These are phyloP conservation scores for Vanrija humicola DNA, from an alignment of 1,284 basidiomycete genomes.

Conservation along the genomic window DNA sequence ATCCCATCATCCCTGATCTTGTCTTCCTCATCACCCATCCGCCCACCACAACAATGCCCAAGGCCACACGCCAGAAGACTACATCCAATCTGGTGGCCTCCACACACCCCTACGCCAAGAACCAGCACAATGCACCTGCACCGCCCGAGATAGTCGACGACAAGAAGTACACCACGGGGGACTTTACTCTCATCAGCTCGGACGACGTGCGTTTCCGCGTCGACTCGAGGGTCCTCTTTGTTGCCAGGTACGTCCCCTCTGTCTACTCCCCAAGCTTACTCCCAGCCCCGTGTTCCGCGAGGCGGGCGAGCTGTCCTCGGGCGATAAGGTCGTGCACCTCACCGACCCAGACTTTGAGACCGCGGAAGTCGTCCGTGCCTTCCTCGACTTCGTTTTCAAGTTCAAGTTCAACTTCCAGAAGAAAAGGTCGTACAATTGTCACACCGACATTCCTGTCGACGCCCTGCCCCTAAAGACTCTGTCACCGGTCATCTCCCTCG, in stretches of 20 bases:
- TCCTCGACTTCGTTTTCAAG: background rate
- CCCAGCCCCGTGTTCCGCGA: background rate
- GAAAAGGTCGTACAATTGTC: too few species aligned
- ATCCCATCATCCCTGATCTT: too few species aligned
- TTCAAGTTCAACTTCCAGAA: background rate
- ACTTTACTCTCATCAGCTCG: background rate
- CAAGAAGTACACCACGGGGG: background rate
- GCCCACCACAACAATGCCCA: too few species aligned
- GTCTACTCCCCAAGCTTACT: too few species aligned
- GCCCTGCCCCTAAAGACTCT: too few species aligned
- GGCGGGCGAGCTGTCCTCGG: background rate
- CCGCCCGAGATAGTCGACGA: background rate
- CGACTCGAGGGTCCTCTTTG: too few species aligned
- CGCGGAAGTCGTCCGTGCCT: background rate
- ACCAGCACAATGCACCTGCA: too few species aligned
- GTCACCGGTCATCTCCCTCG: background rate
- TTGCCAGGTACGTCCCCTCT: too few species aligned
- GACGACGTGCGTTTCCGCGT: background rate
- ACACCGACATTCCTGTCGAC: background rate
- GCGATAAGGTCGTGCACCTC: background rate
- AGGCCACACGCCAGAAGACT: too few species aligned
- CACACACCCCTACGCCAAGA: too few species aligned
- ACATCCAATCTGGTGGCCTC: too few species aligned
- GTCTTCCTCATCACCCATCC: too few species aligned
- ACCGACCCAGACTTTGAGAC: background rate